Evolutionary conservation across 768 basidiomycete genomes (phyloP).

Genomic region (Lanmaoa rubissima): DNA sequence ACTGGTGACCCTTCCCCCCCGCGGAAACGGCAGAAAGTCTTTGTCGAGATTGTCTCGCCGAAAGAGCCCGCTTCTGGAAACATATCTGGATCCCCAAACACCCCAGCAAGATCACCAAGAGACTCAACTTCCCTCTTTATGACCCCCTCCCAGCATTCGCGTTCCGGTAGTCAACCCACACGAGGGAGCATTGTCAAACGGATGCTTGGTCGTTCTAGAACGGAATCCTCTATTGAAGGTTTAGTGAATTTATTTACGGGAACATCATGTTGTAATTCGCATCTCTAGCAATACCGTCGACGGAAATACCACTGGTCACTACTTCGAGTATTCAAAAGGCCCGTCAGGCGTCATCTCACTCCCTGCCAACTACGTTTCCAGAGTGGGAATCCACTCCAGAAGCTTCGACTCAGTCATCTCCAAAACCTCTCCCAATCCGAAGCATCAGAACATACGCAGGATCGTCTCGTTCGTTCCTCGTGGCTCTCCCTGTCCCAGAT

Average conservation of each 20-base stretch:
- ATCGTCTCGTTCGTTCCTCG: constrained; percentile 76
- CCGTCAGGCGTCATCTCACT: constrained; percentile 27
- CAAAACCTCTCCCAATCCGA: constrained; percentile 27
- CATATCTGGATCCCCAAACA: constrained; percentile 2
- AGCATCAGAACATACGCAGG: constrained; percentile 71
- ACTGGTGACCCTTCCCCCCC: constrained; percentile 9
- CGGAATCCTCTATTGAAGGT: constrained; percentile 51
- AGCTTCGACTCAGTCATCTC: constrained; percentile 26
- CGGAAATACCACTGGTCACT: background rate
- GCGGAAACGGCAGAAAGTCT: constrained; percentile 33
- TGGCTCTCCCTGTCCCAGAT: constrained; percentile 49
- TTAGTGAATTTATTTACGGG: background rate
- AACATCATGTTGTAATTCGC: background rate
- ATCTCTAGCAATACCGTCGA: constrained; percentile 2
- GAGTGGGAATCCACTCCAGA: constrained; percentile 28
- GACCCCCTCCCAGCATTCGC: constrained; percentile 19
- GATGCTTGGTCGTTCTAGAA: constrained; percentile 70
- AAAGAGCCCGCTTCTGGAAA: background rate
- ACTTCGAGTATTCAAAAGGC: background rate
- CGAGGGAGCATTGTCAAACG: constrained; percentile 54
- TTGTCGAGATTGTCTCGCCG: constrained; percentile 29
- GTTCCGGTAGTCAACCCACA: constrained; percentile 32
- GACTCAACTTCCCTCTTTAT: constrained; percentile 42
- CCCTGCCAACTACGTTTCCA: constrained; percentile 15
- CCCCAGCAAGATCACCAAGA: constrained; percentile 26